Evolutionary conservation across 208 protist species (phyloP), one percentile per base, ranked within the genome.

Genomic region (Crithidia acanthocephali): DNA sequence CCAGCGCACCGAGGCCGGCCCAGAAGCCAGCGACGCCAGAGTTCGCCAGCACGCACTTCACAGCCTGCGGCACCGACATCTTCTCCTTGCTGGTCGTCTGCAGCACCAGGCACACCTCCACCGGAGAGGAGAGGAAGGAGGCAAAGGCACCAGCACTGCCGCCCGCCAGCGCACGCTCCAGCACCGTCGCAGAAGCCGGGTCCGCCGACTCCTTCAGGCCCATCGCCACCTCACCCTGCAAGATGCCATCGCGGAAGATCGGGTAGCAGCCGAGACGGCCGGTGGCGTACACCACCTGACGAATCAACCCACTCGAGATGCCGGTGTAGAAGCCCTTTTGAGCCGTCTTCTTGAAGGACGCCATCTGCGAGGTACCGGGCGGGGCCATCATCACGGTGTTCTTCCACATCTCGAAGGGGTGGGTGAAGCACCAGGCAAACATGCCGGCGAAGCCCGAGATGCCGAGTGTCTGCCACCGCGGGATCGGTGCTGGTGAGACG

Each of bases 381-480:
- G 85, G 79, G 7, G 88, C 65, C 74, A 69, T 96, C 87, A 93
- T 95, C 30, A 96, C 86, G n/a, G 88, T 95, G 76, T 97, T 95
- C 78, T 96, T 96, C 87, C 94, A 91, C 87, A 95, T 97, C 79
- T 98, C 93, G 68, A 97, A 97, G 20, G 95, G 95, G 60, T 98
- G 95, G 15, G 93, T 79, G 69, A 98, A 91, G 77, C 80, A 78
- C 95, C 95, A 98, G 5, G 77, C 95, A 69, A 95, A 84, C 70
- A 94, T 87, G 59, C 95, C 95, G 48, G 91, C 85, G 32, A 32
- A 72, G 83, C 68, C 32, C 90, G 93, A 84, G 53, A 95, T 93
- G 51, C 53, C 48, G 37, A 98, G 73, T 48, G 88, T 93, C 76
- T 88, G 83, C 9, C 63, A 86, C 47, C 57, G 72, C 35, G 82